Conservation (phyloP, 2,329 filamentous ascomycete genomes). For the Fusarium incarnatum region DNA sequence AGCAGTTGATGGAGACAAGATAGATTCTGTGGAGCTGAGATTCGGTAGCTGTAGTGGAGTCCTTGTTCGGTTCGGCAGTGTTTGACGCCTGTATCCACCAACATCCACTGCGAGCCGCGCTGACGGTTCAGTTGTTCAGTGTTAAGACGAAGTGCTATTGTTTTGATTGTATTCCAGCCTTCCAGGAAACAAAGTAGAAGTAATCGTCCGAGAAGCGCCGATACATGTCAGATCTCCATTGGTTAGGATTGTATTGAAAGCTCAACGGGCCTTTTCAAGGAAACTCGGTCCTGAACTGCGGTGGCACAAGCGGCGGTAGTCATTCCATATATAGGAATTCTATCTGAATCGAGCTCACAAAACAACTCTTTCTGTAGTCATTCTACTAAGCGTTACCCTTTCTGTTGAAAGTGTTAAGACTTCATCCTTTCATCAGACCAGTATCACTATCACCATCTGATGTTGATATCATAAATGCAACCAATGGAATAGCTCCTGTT, state of each 20-base stretch:
- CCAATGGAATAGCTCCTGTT: constrained; percentile 20
- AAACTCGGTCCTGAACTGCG: constrained; percentile 13
- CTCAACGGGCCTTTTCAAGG: background rate
- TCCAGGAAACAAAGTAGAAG: too few species aligned
- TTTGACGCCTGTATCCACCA: constrained; percentile 33
- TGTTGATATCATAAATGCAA: background rate
- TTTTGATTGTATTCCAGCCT: background rate
- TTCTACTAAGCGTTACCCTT: background rate
- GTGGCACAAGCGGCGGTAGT: constrained; percentile 10
- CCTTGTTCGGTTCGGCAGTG: constrained; percentile 12
- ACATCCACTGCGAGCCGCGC: constrained; percentile 39
- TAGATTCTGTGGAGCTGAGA: background rate
- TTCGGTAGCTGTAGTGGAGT: constrained; percentile 3
- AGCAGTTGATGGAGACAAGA: background rate
- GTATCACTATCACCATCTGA: background rate
- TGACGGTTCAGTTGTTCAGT: constrained; percentile 12
- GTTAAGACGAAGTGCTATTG: background rate
- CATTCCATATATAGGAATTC: background rate
- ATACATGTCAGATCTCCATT: background rate
- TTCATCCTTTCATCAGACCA: background rate
- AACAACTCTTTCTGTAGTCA: rapidly evolving
- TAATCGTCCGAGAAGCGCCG: background rate
- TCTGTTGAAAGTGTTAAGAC: background rate
- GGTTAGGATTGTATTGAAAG: background rate
- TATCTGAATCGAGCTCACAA: background rate